Conservation (phyloP, 176 grass and related monocot genomes). For the Stipa capillata region DNA sequence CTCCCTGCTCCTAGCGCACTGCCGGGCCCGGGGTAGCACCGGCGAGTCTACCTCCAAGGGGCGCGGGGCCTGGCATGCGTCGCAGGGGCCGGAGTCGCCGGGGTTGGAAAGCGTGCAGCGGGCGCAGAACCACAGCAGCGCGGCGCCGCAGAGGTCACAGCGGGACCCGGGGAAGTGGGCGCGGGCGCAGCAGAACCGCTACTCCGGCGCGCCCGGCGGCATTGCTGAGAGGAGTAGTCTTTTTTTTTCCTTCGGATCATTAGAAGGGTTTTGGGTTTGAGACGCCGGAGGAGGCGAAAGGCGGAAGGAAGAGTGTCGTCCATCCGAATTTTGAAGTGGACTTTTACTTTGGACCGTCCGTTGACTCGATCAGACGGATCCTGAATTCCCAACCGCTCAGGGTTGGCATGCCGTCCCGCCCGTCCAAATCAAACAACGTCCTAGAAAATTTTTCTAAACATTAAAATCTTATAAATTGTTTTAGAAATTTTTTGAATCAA, state of each 20-base stretch:
- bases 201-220: neutral
- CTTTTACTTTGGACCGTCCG: neutral
- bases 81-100: slow-evolving; percentile 6
- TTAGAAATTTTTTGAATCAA: no score
- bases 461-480: no score
- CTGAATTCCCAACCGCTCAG: neutral
- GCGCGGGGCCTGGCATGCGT: slow-evolving; percentile 18
- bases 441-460: no score
- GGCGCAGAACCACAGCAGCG: slow-evolving; percentile 47
- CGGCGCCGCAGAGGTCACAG: no score
- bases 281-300: neutral
- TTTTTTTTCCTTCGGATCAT: no score
- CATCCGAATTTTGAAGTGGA: slow-evolving; percentile 3
- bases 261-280: neutral
- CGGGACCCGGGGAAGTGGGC: no score
- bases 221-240: no score
- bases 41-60: slow-evolving; percentile 27
- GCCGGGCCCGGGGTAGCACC: slow-evolving; percentile 14
- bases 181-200: neutral
- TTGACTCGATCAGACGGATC: neutral
- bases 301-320: neutral
- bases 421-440: no score
- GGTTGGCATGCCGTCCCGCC: no score
- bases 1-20: slow-evolving; percentile 27
- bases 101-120: slow-evolving; percentile 42